Conservation (phyloP, 768 basidiomycete species). For the Lactarius psammicola region DNA sequence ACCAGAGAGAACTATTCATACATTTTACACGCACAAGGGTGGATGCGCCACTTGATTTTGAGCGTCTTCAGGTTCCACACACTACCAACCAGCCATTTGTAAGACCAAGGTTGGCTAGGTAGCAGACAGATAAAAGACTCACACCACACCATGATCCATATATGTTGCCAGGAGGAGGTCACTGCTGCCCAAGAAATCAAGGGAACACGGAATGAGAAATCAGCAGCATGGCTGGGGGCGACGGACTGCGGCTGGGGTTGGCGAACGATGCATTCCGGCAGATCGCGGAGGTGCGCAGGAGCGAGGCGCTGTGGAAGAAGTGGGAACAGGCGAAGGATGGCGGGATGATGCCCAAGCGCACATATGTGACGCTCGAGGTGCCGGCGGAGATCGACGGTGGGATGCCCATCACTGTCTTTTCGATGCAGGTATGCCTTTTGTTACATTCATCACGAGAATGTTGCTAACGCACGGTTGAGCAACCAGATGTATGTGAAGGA, state of each 20-base stretch:
- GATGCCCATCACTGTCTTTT: constrained; percentile 72
- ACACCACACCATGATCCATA: no score
- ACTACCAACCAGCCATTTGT: no score
- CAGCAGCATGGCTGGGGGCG: constrained; percentile 34
- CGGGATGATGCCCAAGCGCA: constrained; percentile 65
- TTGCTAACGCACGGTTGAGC: constrained; percentile 15
- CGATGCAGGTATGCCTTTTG: constrained; percentile 57
- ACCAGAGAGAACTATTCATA: no score
- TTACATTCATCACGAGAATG: constrained; percentile 12
- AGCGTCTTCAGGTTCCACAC: no score
- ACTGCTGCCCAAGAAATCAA: no score
- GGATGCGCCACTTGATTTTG: no score
- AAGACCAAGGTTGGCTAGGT: no score
- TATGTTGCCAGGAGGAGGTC: no score
- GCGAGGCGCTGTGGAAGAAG: constrained; percentile 44
- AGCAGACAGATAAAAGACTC: no score
- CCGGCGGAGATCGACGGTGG: constrained; percentile 69
- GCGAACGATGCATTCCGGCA: constrained; percentile 70
- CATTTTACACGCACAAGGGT: no score
- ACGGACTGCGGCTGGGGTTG: constrained; percentile 47
- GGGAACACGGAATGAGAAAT: no score
- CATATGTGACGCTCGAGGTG: constrained; percentile 69
- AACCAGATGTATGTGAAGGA: no score
- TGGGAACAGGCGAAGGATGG: constrained; percentile 56
- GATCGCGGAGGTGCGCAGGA: constrained; percentile 62